Evolutionary conservation across 345 rosid genomes (phyloP).

Genomic region (Citrus hindsii): DNA sequence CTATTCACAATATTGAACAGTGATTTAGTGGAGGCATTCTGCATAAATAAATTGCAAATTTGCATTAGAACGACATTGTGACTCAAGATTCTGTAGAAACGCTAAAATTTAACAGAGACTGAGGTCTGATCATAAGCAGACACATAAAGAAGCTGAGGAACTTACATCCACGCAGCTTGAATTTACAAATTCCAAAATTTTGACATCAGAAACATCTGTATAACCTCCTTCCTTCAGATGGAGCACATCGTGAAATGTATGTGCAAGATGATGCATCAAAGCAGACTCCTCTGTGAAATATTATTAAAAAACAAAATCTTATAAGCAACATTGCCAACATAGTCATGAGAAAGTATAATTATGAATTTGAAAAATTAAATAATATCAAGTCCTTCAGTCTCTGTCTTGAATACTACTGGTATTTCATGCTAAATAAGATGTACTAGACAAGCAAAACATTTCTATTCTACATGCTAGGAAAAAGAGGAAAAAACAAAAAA

Average conservation of each 20-base stretch:
- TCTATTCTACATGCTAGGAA: background rate
- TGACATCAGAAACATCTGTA: conserved; percentile 57
- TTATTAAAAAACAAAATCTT: background rate
- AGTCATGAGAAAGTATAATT: background rate
- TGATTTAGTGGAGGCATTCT: conserved; percentile 70
- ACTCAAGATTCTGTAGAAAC: background rate
- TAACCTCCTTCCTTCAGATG: conserved; percentile 41
- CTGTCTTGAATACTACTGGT: background rate
- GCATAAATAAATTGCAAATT: conserved; percentile 22
- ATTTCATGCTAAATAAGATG: background rate
- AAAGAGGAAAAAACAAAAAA: no score
- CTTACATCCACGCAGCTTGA: conserved; percentile 69
- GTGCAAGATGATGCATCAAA: conserved; percentile 18
- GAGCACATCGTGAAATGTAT: conserved; percentile 34
- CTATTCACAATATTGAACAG: conserved; percentile 57
- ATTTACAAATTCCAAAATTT: conserved; percentile 54
- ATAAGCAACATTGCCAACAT: background rate
- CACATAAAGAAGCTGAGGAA: conserved; percentile 10
- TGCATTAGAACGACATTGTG: conserved; percentile 19
- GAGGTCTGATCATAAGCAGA: background rate
- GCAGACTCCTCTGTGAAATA: conserved; percentile 15
- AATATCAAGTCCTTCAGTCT: background rate
- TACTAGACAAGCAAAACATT: background rate
- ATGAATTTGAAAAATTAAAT: background rate
- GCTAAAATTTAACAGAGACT: background rate